Conservation (phyloP, 768 basidiomycete genomes). For the Hericium alpestre region DNA sequence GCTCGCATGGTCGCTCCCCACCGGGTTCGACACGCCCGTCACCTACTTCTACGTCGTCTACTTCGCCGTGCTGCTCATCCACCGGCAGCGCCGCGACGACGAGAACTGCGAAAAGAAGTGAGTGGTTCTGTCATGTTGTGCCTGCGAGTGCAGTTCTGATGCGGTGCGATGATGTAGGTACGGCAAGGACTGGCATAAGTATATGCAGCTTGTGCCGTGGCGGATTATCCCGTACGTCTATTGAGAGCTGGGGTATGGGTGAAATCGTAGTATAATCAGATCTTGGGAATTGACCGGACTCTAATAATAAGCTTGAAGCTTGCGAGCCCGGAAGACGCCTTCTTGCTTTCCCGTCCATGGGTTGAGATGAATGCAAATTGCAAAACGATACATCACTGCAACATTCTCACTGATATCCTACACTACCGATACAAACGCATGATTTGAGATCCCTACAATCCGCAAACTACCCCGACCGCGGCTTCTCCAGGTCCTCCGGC, state of each 20-base stretch:
- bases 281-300: too few species aligned
- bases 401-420: too few species aligned
- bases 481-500: slow-evolving; percentile 9
- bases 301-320: too few species aligned
- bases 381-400: too few species aligned
- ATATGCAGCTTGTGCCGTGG: slow-evolving; percentile 77
- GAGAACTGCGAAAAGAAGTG: slow-evolving; percentile 74
- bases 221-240: slow-evolving; percentile 82
- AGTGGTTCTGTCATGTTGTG: neutral
- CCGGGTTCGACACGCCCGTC: slow-evolving; percentile 83
- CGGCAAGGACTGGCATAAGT: slow-evolving; percentile 88
- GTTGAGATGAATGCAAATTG: too few species aligned
- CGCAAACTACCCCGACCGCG: neutral
- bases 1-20: slow-evolving; percentile 87
- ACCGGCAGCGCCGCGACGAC: slow-evolving; percentile 86
- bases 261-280: too few species aligned
- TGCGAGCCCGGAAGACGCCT: too few species aligned
- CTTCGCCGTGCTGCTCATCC: slow-evolving; percentile 81
- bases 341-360: too few species aligned
- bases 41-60: slow-evolving; percentile 93
- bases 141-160: neutral
- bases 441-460: too few species aligned
- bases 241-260: slow-evolving; percentile 19
- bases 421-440: too few species aligned
- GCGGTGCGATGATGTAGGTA: slow-evolving; percentile 41